Base-by-base conservation (phyloP, 2,329 filamentous ascomycete species). In the Ilyonectria robusta region DNA sequence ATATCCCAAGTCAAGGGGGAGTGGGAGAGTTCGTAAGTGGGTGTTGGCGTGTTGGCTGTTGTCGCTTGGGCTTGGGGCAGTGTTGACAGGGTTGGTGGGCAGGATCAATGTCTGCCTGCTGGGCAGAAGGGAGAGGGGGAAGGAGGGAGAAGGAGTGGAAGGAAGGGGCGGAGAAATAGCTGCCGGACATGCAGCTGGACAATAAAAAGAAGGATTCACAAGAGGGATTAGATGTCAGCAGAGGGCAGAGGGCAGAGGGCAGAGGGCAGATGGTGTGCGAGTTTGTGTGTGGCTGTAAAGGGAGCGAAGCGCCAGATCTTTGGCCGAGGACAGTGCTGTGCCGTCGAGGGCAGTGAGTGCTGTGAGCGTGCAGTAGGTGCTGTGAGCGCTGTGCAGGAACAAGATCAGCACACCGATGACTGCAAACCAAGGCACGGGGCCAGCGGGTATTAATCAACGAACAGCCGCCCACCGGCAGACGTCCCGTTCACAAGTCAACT, bases 191-290 rank as follows among this genome's bases (percentile, higher is more conserved):
- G 37, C 57, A 65, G 58, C 21, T 46, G 37, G 21, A 54, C 31
- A 50, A 65, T 64, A 63, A 58, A 62, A 60, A 71, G 21, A 65
- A 62, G 66, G 64, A n/a, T 33, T 44, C 53, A 37, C 58, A 62
- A 50, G 33, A 55, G 46, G 51, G 40, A 56, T 23, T 46, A 19
- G 54, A 50, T 48, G 59, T 62, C 59, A 62, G 59, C 59, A 42
- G 53, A 55, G 35, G 35, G 19, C 40, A 46, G 57, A 59, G n/a
- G n/a, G n/a, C n/a, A n/a, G n/a, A n/a, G n/a, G n/a, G 59, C 59
- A 42, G 53, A 55, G 35, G 35, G 19, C 40, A 46, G 57, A 59
- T 56, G 53, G 59, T 47, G 59, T 50, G 62, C 61, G 53, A 29
- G 50, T 44, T 55, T 64, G 61, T 65, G 40, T 65, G 62, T 65